Conservation (phyloP, 129 eudicot species). For the Saposhnikovia divaricata region DNA sequence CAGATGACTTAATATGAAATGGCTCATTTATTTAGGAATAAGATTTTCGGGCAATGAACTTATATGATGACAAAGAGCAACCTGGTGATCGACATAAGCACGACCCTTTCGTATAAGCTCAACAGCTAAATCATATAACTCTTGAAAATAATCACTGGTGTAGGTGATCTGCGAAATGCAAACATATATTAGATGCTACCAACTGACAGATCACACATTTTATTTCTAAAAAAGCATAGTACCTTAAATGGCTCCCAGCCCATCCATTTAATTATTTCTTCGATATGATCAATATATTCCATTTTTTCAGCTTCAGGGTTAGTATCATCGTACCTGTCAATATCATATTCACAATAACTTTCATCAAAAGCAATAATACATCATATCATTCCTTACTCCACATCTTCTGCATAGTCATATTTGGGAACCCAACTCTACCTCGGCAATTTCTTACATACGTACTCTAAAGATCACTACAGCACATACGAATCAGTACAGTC, state of each 20-base stretch:
- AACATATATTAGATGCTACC: conserved; percentile 11
- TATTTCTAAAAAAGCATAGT: not conserved
- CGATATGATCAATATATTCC: conserved; percentile 91
- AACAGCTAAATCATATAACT: conserved; percentile 77
- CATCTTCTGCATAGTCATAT: not conserved
- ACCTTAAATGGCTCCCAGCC: conserved; percentile 98
- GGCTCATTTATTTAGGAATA: not conserved
- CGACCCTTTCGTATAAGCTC: conserved; percentile 78
- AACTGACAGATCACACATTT: not conserved
- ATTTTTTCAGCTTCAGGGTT: conserved; percentile 97
- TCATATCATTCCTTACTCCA: not conserved
- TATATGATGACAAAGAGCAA: conserved; percentile 5
- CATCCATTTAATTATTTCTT: conserved; percentile 92
- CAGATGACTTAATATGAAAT: not conserved
- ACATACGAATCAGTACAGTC: too few relatives aligned
- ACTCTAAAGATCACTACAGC: not conserved
- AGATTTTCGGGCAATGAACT: not conserved
- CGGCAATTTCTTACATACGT: not conserved
- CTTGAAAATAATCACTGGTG: conserved; percentile 91
- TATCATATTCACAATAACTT: not conserved
- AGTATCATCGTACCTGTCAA: conserved; percentile 81
- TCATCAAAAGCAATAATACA: not conserved
- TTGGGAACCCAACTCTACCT: not conserved
- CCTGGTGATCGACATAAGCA: conserved; percentile 99
- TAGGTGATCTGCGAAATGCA: conserved; percentile 61